phyloP scores from a whole-genome alignment of 305 asterid genomes.

The Andrographis paniculata region DNA sequence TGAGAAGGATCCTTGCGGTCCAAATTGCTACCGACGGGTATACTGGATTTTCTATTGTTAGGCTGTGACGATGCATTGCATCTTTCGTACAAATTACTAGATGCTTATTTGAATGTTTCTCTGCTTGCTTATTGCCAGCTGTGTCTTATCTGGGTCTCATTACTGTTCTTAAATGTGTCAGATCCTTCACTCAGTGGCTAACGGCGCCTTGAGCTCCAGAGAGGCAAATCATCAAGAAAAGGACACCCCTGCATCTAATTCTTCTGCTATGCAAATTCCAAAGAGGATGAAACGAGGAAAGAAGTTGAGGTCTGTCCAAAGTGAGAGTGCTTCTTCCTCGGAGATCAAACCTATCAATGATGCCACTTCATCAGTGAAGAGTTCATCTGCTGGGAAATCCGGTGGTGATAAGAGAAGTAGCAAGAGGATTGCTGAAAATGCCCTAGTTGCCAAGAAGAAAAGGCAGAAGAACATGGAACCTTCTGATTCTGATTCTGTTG shows the following conservation, averaged over 20 bases:
- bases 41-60: conserved; percentile 9
- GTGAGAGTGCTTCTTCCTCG: conserved; percentile 66
- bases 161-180: conserved; percentile 22
- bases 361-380: conserved; percentile 41
- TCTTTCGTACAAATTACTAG: conserved; percentile 7
- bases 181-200: conserved; percentile 44
- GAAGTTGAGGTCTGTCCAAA: conserved; percentile 55
- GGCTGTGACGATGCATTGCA: conserved; percentile 7
- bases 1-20: conserved; percentile 68
- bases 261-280: conserved; percentile 33
- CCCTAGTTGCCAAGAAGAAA: conserved; percentile 56
- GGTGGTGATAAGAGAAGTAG: conserved; percentile 58
- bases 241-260: conserved; percentile 31
- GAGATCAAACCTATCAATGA: conserved; percentile 50
- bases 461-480: conserved; percentile 55
- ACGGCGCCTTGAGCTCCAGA: conserved; percentile 28
- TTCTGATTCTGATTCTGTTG: conserved; percentile 61
- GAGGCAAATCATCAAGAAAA: conserved; percentile 38
- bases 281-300: conserved; percentile 53
- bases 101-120: neutral
- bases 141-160: conserved; percentile 13
- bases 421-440: conserved; percentile 83
- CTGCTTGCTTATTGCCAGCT: conserved; percentile 14
- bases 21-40: conserved; percentile 75
- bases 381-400: conserved; percentile 38